Base-by-base conservation (phyloP, 371 early-diverging fungal genomes). In the Mucor plumbeus region DNA sequence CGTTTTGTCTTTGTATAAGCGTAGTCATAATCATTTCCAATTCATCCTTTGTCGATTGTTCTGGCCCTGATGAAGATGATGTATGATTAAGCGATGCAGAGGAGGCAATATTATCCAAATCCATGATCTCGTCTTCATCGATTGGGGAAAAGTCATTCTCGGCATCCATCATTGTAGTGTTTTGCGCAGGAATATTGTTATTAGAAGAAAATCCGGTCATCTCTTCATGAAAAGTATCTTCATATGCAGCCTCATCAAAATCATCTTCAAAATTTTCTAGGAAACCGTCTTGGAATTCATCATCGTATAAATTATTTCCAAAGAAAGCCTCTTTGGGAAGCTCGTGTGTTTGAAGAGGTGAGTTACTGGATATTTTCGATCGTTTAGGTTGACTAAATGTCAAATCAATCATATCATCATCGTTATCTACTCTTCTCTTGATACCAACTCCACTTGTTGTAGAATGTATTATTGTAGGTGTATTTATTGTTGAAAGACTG, bases 311-410 rank as follows among this genome's bases (percentile, higher is more conserved):
- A 21, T 50, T 3, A 3, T 38, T 11, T 4, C 9, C 38, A 38
- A 50, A 4, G 9, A 50, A 50, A 9, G 50, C 50, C 26, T 50
- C 50, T 11, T 11, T 21, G 7, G 50, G 50, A 5, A 50, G 50
- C 10, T 50, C 50, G 21, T 21, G 26, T 19, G 50, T 19, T 4
- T 7, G 26, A 21, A 10, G 19, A 0, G 50, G 26, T 11, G 26
- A 50, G 11, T 50, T 11, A 9, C 50, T 50, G 11, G 11, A 7
- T 33, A 26, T 11, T 33, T 63, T 63, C 7, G 13, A 40, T 39
- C 63, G 15, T 26, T 68, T 67, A 14, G 61, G 60, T 38, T 61
- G 72, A 36, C 57, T 67, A 57, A 36, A 53, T 56, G 67, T 63
- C 17, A 68, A 36, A 31, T 64, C 64, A 15, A 67, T 64, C 38